These are phyloP conservation scores for Kalmanozyma brasiliensis DNA, from an alignment of 1,284 basidiomycete species.

Conservation along the genomic window DNA sequence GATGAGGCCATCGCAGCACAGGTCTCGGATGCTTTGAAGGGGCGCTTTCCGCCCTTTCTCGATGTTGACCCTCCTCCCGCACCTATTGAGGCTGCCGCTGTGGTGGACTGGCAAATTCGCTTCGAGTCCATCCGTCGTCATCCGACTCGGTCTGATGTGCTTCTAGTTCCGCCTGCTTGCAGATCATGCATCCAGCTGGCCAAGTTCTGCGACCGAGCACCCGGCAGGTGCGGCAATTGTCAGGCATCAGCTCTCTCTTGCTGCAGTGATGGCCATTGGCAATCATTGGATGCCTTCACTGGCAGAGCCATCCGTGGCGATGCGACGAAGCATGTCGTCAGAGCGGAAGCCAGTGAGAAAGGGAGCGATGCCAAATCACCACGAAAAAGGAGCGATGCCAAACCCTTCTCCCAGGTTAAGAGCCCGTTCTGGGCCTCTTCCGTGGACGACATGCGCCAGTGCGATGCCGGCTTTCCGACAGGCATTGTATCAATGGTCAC, in stretches of 20 bases:
- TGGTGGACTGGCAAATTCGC: not conserved
- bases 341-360: not conserved
- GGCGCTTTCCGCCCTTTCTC: constrained; percentile 2
- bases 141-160: constrained; percentile 5
- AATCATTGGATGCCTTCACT: constrained; percentile 2
- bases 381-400: not conserved
- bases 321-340: not conserved
- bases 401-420: not conserved
- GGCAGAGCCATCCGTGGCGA: not conserved
- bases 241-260: not conserved
- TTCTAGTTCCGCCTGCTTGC: constrained; percentile 16
- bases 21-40: not conserved
- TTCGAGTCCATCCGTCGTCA: constrained; percentile 4
- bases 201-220: constrained; percentile 6
- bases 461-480: constrained; percentile 21
- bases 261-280: not conserved
- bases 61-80: constrained; percentile 11
- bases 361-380: not conserved
- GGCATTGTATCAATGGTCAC: not conserved
- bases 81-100: not conserved
- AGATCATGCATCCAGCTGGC: not conserved
- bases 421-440: constrained; percentile 26
- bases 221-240: constrained; percentile 2
- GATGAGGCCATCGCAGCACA: not conserved
- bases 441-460: constrained; percentile 25